Evolutionary conservation across 441 rosid species (phyloP).

Genomic region (Pelargonium myrrhifolium): DNA sequence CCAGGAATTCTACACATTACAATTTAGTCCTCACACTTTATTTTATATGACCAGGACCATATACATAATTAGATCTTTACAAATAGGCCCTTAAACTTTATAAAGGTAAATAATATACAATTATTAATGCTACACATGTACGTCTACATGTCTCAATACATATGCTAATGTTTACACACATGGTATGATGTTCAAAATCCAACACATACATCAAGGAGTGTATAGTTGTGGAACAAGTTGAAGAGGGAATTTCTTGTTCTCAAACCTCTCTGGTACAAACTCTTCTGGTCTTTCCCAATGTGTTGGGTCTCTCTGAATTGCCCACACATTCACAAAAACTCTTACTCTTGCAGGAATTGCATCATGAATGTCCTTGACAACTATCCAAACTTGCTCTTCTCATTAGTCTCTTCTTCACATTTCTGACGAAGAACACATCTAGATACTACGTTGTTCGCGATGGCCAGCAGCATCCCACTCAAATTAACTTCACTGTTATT

Average conservation of each 20-base stretch:
- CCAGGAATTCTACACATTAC: too few relatives aligned
- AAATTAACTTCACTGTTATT: conserved; percentile 15
- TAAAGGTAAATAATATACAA: too few relatives aligned
- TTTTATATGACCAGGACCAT: too few relatives aligned
- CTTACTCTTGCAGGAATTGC: conserved; percentile 18
- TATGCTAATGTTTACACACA: too few relatives aligned
- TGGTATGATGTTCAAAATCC: too few relatives aligned
- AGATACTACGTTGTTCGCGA: conserved; percentile 12
- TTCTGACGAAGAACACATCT: conserved; percentile 21
- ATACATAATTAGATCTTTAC: too few relatives aligned
- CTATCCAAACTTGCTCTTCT: conserved; percentile 16
- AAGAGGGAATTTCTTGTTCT: conserved; percentile 21
- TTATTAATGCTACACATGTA: too few relatives aligned
- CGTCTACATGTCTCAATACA: too few relatives aligned
- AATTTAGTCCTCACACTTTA: too few relatives aligned
- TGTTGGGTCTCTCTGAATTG: conserved; percentile 32
- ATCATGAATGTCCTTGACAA: conserved; percentile 22
- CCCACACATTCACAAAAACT: conserved; percentile 29
- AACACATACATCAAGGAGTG: neutral
- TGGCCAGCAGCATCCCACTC: conserved; percentile 10
- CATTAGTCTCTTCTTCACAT: conserved; percentile 14
- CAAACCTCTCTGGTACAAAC: conserved; percentile 32
- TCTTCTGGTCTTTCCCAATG: conserved; percentile 29
- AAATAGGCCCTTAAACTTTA: too few relatives aligned
- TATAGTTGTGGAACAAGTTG: conserved; percentile 15